A percentile compares a stretch with the other conserved stretches of the same genome.
Evolutionary conservation across 2,329 filamentous ascomycete species (phyloP).

Genomic region (Penicillium sp.): DNA sequence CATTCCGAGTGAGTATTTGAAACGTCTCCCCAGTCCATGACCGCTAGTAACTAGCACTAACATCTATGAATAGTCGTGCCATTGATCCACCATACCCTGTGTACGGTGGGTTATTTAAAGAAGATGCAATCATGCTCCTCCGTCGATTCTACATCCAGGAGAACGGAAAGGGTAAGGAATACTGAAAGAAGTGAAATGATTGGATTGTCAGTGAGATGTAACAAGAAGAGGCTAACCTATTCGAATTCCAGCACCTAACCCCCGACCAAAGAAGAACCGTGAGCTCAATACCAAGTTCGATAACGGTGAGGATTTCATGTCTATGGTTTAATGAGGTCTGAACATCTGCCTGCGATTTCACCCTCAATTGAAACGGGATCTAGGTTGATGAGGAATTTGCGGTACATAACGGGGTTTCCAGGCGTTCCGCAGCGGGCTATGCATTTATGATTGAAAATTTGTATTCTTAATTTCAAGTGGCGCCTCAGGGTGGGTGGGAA

Average conservation of each 20-base stretch:
- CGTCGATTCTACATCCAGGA: slow-evolving; percentile 97
- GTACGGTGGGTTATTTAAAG: slow-evolving; percentile 83
- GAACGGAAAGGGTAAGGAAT: slow-evolving; percentile 79
- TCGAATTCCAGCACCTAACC: slow-evolving; percentile 65
- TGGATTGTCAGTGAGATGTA: neutral
- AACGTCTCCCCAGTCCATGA: neutral
- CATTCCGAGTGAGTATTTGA: slow-evolving; percentile 65
- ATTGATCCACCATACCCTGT: slow-evolving; percentile 81
- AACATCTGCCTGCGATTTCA: too few relatives aligned
- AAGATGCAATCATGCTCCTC: slow-evolving; percentile 90
- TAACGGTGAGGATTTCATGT: slow-evolving; percentile 13
- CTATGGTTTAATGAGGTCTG: slow-evolving; percentile 1
- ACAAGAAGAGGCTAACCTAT: slow-evolving; percentile 15
- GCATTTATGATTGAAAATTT: too few relatives aligned
- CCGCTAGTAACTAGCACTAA: neutral
- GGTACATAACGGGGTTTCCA: too few relatives aligned
- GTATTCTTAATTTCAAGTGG: slow-evolving; percentile 27
- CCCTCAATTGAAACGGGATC: too few relatives aligned
- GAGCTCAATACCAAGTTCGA: slow-evolving; percentile 64
- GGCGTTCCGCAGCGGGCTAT: too few relatives aligned
- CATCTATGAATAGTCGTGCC: slow-evolving; percentile 57
- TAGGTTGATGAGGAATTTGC: too few relatives aligned
- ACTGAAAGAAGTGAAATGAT: neutral
- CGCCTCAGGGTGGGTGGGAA: too few relatives aligned
- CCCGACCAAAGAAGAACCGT: slow-evolving; percentile 66